Base-by-base conservation (phyloP, 2,329 filamentous ascomycete genomes). In the Aureobasidium sp. region DNA sequence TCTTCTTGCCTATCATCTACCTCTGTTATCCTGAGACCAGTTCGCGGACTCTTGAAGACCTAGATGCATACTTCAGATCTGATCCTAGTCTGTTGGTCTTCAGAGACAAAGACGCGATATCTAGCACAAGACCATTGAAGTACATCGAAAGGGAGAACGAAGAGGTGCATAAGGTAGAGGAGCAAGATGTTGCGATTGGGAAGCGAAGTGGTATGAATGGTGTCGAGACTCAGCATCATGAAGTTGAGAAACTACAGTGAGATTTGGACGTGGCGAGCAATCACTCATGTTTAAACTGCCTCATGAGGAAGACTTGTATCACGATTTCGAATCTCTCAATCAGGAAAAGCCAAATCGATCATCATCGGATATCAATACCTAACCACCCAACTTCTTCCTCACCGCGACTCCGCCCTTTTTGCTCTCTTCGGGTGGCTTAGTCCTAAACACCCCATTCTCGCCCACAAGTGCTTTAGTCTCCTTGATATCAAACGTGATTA, bases 111-210 rank as follows among this genome's bases (percentile, higher is more conserved):
- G 73, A 81, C 44, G 54, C 54, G 1, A 47, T 58, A 1, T 58
- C 41, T 4, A 69, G 74, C 7, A 77, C 76, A 63, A 72, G 80
- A 30, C 80, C 80, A 1, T 65, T 68, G 16, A 76, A 78, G 64
- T 82, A 77, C 50, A 75, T 79, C 25, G 76, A 81, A 62, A 75
- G 75, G n/a, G 78, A 82, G 65, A 73, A 78, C 49, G 70, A 70
- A 63, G 71, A 65, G n/a, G 71, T 63, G 7, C 41, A 58, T 7
- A 58, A 27, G 29, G 29, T 55, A 4, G 52, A 42, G 11, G 39
- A 55, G 39, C 37, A 55, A 7, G 52, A 36, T 13, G 29, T 41
- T 25, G 39, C 6, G 13, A 29, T 4, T 5, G 39, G 9, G 1
- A 34, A 44, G 39, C 3, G 16, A 9, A 27, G 8, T 5, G 27